Evolutionary conservation across 202 grass and related monocot species (phyloP).

Genomic region (Schoenoplectus triqueter): DNA sequence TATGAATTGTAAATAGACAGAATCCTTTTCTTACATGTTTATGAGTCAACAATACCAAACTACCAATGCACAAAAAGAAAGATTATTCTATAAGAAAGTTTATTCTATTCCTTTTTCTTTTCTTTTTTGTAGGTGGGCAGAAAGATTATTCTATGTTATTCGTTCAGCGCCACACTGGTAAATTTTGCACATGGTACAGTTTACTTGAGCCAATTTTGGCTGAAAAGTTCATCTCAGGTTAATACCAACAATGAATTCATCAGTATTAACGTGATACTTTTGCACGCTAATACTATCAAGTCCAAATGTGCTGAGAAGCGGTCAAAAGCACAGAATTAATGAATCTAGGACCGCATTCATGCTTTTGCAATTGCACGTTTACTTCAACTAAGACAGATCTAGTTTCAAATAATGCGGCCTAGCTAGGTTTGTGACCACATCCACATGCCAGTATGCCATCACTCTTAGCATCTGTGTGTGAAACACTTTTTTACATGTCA

Average conservation of each 20-base stretch:
- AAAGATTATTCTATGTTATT: background rate
- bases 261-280: background rate
- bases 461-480: background rate
- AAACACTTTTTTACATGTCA: background rate
- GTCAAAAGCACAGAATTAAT: slow-evolving; percentile 1
- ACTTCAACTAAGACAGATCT: slow-evolving; percentile 16
- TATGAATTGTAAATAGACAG: background rate
- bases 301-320: background rate
- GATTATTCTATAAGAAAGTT: background rate
- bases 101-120: background rate
- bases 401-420: slow-evolving; percentile 36
- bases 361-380: background rate
- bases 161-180: background rate
- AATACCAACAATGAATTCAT: background rate
- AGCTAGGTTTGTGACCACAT: slow-evolving; percentile 9
- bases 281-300: background rate
- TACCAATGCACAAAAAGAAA: background rate
- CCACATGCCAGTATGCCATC: background rate
- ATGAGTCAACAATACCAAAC: background rate
- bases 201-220: background rate
- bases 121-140: background rate
- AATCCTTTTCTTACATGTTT: background rate
- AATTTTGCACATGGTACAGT: background rate
- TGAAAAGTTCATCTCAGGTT: background rate
- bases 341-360: background rate